Base-by-base conservation (phyloP, 2,329 filamentous ascomycete species). In the Keithomyces neogunnii region DNA sequence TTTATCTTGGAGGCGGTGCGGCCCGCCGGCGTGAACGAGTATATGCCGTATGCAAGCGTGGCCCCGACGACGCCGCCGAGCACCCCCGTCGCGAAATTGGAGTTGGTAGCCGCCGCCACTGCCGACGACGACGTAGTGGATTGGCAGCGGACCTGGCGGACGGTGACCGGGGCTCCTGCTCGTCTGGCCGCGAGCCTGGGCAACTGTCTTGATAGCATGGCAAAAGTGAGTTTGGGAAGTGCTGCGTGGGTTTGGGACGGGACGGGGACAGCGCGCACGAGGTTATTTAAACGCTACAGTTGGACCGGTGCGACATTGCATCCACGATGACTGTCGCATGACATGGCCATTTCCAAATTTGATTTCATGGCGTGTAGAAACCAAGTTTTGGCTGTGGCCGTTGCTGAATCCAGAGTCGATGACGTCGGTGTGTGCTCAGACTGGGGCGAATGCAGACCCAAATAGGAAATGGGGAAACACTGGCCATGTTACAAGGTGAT, bases 61-160 rank as follows among this genome's bases (percentile, higher is more conserved):
- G 70, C 72, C 13, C 71, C 73, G 5, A 63, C 69, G 3, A 75
- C 52, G 44, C 74, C 75, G 38, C 75, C 74, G 3, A 68, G 68
- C 1, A 73, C 53, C 48, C 73, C 74, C 2, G 69, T 63, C 2
- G 60, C 66, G 45, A 75, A 57, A 50, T 72, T 65, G 2, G 68
- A 67, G 48, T 56, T 55, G 6, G 56, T 19, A 19, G 19, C 19
- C 19, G 19, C 19, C 19, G 19, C 19, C 19, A 53, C 49, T 54
- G 36, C 31, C 32, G 5, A 61, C 55, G 65, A 58, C 4, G 66
- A 53, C 6, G 66, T 56, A 11, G 71, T 68, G 1, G 73, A 74
- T 56, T 75, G 73, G 60, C 70, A 69, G 39, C 73, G 73, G 11
- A 61, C 42, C 11, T 64, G 65, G 40, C 40, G 28, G 28, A 10